Base-by-base conservation (phyloP, 2,329 filamentous ascomycete genomes). In the Fusarium tricinctum region DNA sequence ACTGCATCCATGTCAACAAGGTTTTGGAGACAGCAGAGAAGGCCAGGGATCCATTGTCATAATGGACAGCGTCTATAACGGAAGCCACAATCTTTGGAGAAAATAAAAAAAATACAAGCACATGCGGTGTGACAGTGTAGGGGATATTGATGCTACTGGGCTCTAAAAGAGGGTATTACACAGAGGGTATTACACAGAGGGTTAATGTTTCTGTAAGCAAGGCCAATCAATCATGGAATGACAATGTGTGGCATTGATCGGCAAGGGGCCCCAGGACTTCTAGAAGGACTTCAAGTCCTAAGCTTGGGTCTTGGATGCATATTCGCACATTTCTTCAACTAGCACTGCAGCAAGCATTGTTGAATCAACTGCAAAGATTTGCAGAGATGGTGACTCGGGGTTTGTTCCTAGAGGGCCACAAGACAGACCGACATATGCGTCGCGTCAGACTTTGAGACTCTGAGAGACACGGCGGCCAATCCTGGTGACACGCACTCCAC, bases 331-430 rank as follows among this genome's bases (percentile, higher is more conserved):
- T 30, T 30, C 28, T 30, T 12, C 28, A 30, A 30, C 28, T 12
- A 12, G 12, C 28, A 30, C 28, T 30, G 13, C 28, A 30, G 9
- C 10, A 30, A 10, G 12, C 28, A 13, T 30, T 6, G 28, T 30
- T 30, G 10, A 30, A 30, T 30, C 10, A 30, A 30, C 10, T 12
- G 28, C 28, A 30, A 12, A 13, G 10, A 30, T 30, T 30, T 30
- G 28, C 28, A 30, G 28, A 30, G 32, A 38, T 58, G 50, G 60
- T 58, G 60, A 15, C 53, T n/a, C 39, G 23, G 52, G 39, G 12
- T 46, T 13, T 12, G 8, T 46, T 50, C 58, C 45, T 51, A 63
- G 33, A 58, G 58, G 59, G 53, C 32, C 30, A 33, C 22, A 23
- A 17, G 39, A 46, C 17, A 62, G 10, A 15, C 17, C 35, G 23